Base-by-base conservation (phyloP, 176 grass and related monocot species). In the Ensete glaucum region DNA sequence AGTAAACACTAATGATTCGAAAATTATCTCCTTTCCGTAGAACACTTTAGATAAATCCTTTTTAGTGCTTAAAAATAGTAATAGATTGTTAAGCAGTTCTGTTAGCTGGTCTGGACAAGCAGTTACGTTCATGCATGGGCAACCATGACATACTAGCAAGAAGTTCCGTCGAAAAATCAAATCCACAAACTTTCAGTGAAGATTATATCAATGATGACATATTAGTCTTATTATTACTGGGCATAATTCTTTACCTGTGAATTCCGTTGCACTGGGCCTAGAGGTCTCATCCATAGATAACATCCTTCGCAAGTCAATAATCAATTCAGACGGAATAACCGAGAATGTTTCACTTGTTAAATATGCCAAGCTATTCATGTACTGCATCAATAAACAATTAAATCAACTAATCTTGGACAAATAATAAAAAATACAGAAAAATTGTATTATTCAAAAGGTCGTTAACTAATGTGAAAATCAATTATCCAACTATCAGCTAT, bases 291-390 rank as follows among this genome's bases (percentile, higher is more conserved):
- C 91, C 75, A 91, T 80, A 17, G 91, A 95, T 69, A 99, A 73
- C 88, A 99, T 91, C 67, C 83, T 95, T 95, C 89, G 88, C 81
- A 99, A 84, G 81, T 99, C 91, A 48, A 66, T 54, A 52, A 89
- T 63, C 85, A 99, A 85, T 59, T 95, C 96, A 17, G 70, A 19
- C 66, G 96, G 91, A 77, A 95, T 85, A 83, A 81, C 83, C 17
- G 87, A 94, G 57, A 95, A 99, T 29, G 88, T 83, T 87, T 99
- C 91, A 79, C 91, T 89, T 81, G 96, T 89, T 72, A 99, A 84
- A 78, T 95, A 92, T 34, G 85, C 83, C 83, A 99, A 69, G n/a
- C 84, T 81, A 86, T 99, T 99, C 79, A 82, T 99, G 53, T 89
- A 92, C 96, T 99, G 81, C 50, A 89, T 81, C 16, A 82, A 81